Conservation (phyloP, 345 rosid species). For the Euphorbia lathyris region DNA sequence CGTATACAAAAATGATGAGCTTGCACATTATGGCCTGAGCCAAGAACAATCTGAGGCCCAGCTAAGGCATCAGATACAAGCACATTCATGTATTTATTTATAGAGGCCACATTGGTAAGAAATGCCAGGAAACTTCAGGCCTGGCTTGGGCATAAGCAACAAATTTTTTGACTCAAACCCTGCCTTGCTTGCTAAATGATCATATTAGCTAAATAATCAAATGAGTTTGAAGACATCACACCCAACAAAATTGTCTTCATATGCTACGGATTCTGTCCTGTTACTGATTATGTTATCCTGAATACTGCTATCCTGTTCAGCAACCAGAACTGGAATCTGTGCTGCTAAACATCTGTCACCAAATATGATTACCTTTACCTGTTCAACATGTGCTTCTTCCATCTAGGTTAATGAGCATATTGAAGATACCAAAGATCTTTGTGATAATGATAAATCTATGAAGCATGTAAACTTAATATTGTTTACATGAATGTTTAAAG, state of each 20-base stretch:
- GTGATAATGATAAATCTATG: neutral
- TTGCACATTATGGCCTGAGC: neutral
- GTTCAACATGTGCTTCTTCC: neutral
- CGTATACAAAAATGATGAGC: neutral
- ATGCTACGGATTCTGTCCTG: neutral
- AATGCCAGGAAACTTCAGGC: too few species aligned
- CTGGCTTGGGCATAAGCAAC: too few species aligned
- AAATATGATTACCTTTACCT: neutral
- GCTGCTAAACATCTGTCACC: neutral
- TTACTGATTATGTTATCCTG: neutral
- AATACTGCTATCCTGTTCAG: neutral
- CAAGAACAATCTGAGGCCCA: neutral
- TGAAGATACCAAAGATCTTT: neutral
- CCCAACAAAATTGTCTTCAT: neutral
- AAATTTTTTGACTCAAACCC: neutral
- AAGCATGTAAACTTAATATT: neutral
- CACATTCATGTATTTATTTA: neutral
- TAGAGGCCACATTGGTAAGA: too few species aligned
- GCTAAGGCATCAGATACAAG: neutral
- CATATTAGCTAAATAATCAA: neutral
- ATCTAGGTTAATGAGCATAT: neutral
- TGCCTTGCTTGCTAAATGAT: neutral
- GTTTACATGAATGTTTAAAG: neutral
- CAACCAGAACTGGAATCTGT: neutral
- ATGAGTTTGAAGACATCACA: neutral